Evolutionary conservation across 2,329 filamentous ascomycete species (phyloP).

Genomic region (Ceratocystis variospora): DNA sequence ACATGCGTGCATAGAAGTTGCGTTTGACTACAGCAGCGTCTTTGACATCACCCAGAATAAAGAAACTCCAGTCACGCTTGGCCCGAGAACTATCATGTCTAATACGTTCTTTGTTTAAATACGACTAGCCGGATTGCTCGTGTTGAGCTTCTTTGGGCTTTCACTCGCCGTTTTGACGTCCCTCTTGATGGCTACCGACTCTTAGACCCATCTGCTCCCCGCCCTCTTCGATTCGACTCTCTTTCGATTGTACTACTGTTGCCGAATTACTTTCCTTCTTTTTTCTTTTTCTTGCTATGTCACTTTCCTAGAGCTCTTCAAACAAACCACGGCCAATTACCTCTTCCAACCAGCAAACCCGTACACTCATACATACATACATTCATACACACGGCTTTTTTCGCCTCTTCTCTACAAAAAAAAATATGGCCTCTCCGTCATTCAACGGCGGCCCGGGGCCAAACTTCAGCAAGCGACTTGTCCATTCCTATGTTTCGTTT

Average conservation of each 20-base stretch:
- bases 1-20: background rate
- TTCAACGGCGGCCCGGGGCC: background rate
- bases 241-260: background rate
- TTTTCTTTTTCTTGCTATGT: background rate
- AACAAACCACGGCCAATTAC: background rate
- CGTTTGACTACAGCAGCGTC: background rate
- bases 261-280: background rate
- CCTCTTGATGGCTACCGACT: background rate
- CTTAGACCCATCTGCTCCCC: background rate
- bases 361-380: background rate
- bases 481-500: constrained; percentile 7
- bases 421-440: background rate
- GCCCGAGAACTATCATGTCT: background rate
- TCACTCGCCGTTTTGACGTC: background rate
- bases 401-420: background rate
- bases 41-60: background rate
- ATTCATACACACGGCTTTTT: background rate
- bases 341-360: background rate
- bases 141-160: background rate
- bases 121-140: background rate
- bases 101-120: background rate
- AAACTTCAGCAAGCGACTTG: background rate
- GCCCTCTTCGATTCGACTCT: background rate
- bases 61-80: background rate
- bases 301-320: background rate